phyloP scores from a whole-genome alignment of 2,329 filamentous ascomycete species.

The Mycocentrospora acerina region DNA sequence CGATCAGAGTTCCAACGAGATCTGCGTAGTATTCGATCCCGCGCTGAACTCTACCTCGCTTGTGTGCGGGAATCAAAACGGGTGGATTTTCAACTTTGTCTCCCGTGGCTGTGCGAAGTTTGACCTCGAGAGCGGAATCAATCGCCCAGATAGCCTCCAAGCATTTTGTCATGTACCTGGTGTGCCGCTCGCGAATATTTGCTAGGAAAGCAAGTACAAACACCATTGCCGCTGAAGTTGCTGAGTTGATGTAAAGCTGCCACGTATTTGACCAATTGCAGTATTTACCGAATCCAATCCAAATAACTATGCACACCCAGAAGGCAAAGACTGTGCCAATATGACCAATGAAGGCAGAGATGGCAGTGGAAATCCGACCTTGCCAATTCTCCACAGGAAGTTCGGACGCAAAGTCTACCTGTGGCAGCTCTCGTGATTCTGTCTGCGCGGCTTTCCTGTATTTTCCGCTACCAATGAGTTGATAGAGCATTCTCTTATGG shows the following conservation, averaged over 20 bases:
- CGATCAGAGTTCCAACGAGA: slow-evolving; percentile 6
- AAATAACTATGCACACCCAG: slow-evolving; percentile 5
- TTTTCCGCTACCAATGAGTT: slow-evolving; percentile 1
- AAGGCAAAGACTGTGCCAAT: slow-evolving; percentile 1
- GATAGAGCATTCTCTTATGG: slow-evolving; percentile 3
- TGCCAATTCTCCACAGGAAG: neutral
- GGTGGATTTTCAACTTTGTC: slow-evolving; percentile 1
- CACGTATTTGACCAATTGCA: slow-evolving; percentile 4
- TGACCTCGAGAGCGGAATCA: slow-evolving; percentile 5
- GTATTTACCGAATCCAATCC: slow-evolving; percentile 4
- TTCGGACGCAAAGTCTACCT: neutral
- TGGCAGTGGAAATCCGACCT: neutral
- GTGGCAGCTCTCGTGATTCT: too few species aligned
- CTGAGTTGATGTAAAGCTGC: slow-evolving; percentile 7
- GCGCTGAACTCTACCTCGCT: slow-evolving; percentile 1
- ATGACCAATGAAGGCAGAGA: slow-evolving; percentile 4
- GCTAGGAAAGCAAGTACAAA: slow-evolving; percentile 5
- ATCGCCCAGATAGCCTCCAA: slow-evolving; percentile 4
- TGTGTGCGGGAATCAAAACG: too few species aligned
- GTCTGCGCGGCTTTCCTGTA: too few species aligned
- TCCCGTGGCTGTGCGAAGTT: slow-evolving; percentile 1
- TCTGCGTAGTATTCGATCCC: slow-evolving; percentile 7
- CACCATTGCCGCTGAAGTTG: slow-evolving; percentile 5
- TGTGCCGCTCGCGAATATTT: slow-evolving; percentile 5
- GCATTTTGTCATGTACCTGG: neutral